A percentile compares a stretch with the other conserved stretches of the same genome.
These are phyloP conservation scores for Annulohypoxylon stygium DNA, from an alignment of 495 filamentous ascomycete genomes.

Conservation along the genomic window DNA sequence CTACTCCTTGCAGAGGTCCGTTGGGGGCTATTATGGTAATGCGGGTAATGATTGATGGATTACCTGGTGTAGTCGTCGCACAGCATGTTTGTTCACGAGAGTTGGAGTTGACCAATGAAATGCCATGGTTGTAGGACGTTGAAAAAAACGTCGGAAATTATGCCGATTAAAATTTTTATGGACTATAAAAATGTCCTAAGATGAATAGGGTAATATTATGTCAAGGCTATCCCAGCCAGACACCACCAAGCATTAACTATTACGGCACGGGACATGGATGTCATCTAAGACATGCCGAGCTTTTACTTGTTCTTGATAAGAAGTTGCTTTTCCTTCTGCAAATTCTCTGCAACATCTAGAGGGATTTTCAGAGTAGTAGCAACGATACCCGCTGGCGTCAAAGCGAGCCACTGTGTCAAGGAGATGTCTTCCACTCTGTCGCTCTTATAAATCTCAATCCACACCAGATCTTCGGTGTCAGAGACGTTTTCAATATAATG, in stretches of 20 bases:
- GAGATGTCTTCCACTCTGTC: conserved; percentile 73
- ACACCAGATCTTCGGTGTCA: conserved; percentile 69
- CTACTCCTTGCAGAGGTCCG: background rate
- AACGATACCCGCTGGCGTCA: conserved; percentile 71
- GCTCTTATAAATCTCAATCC: conserved; percentile 76
- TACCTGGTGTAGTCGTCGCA: background rate
- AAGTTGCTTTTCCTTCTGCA: conserved; percentile 75
- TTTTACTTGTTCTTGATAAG: conserved; percentile 55
- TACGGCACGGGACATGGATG: background rate
- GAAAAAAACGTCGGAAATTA: background rate
- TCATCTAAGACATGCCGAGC: background rate
- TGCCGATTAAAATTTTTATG: conserved; percentile 1
- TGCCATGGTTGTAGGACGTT: background rate
- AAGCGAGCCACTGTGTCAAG: conserved; percentile 73
- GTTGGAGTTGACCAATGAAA: background rate
- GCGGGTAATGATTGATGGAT: background rate
- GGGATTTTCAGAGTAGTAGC: conserved; percentile 70
- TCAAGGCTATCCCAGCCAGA: background rate
- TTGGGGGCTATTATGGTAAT: conserved; percentile 1
- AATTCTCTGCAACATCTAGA: conserved; percentile 64
- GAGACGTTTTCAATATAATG: conserved; percentile 78
- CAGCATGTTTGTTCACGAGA: background rate
- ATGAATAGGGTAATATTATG: conserved; percentile 2
- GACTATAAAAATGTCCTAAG: background rate
- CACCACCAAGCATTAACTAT: background rate